Conservation (phyloP, 2,329 filamentous ascomycete genomes). For the Neofusicoccum ribis region DNA sequence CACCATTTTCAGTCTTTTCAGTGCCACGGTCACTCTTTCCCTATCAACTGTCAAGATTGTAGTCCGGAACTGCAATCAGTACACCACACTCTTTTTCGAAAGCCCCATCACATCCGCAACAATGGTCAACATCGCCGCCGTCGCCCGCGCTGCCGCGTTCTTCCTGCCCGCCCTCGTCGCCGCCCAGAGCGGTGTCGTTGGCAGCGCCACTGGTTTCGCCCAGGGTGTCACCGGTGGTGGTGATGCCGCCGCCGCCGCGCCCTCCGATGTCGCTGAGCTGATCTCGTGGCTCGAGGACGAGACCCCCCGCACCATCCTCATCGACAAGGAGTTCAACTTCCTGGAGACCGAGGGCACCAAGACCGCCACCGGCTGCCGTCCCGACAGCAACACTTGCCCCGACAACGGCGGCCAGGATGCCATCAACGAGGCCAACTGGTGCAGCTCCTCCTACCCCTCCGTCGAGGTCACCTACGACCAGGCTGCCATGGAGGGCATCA, state of each 20-base stretch:
- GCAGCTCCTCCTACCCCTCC: neutral
- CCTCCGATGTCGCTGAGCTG: slow-evolving; percentile 26
- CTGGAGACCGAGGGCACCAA: slow-evolving; percentile 26
- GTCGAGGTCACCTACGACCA: slow-evolving; percentile 35
- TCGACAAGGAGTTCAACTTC: slow-evolving; percentile 31
- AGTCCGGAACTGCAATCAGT: slow-evolving; percentile 7
- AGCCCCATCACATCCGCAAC: neutral
- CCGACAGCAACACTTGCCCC: slow-evolving; percentile 11
- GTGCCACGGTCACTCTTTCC: slow-evolving; percentile 9
- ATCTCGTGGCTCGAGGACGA: slow-evolving; percentile 27
- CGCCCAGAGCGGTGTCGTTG: slow-evolving; percentile 24
- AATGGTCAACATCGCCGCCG: slow-evolving; percentile 11
- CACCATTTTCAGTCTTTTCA: neutral
- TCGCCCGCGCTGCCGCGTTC: slow-evolving; percentile 3
- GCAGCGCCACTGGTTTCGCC: slow-evolving; percentile 30
- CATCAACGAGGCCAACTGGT: slow-evolving; percentile 19
- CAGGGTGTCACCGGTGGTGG: slow-evolving; percentile 29
- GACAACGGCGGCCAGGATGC: slow-evolving; percentile 17
- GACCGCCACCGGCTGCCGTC: slow-evolving; percentile 12
- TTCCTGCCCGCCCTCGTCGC: slow-evolving; percentile 9
- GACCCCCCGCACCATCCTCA: slow-evolving; percentile 25
- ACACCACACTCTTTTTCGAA: slow-evolving; percentile 1
- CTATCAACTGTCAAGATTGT: neutral
- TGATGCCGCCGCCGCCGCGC: slow-evolving; percentile 26
- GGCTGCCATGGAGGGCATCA: slow-evolving; percentile 31